Conservation (phyloP, 257 asterid species). For the Ajuga chamaepitys region DNA sequence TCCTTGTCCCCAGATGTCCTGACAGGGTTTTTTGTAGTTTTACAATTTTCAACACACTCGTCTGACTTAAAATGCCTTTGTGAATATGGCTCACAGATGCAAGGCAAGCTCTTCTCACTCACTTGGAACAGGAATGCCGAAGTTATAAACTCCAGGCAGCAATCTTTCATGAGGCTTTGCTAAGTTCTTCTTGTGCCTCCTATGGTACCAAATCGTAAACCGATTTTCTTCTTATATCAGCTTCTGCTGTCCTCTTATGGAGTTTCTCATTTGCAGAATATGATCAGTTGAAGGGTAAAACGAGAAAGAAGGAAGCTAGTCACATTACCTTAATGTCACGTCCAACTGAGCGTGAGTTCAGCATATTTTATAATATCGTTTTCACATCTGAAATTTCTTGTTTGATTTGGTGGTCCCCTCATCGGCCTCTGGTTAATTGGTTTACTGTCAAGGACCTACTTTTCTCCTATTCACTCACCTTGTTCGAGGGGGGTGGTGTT, state of each 20-base stretch:
- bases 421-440: no score
- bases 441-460: no score
- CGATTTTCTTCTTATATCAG: constrained; percentile 9
- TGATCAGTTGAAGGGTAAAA: constrained; percentile 23
- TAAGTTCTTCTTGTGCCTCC: constrained; percentile 28
- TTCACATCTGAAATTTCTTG: not conserved
- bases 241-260: constrained; percentile 17
- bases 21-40: not conserved
- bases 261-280: constrained; percentile 40
- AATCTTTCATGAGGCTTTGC: constrained; percentile 68
- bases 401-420: not conserved
- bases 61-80: constrained; percentile 7
- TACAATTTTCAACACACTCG: not conserved
- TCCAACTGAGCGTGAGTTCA: constrained; percentile 82
- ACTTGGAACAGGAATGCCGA: constrained; percentile 69
- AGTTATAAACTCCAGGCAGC: constrained; percentile 68
- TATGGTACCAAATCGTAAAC: constrained; percentile 23
- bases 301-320: constrained; percentile 55
- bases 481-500: not conserved
- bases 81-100: constrained; percentile 48
- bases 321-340: constrained; percentile 63
- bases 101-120: constrained; percentile 49
- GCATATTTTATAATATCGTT: not conserved
- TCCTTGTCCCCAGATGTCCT: not conserved
- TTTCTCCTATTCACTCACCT: no score